Base-by-base conservation (phyloP, 768 basidiomycete genomes). In the Gloeophyllum trabeum region DNA sequence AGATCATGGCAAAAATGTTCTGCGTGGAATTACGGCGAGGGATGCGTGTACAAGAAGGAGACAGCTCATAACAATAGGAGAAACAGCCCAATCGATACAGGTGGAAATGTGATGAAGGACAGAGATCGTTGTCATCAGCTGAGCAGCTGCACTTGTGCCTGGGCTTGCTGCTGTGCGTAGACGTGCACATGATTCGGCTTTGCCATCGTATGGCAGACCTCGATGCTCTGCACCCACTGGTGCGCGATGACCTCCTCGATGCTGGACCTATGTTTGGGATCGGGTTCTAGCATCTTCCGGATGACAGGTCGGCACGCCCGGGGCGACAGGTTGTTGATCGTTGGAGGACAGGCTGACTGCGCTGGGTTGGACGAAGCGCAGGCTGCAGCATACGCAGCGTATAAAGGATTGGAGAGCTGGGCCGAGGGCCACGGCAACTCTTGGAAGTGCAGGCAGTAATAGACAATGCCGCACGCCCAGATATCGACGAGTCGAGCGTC, bases 341-440 rank as follows among this genome's bases (percentile, higher is more conserved):
- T 93, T 39, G 75, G 69, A 13, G 67, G 70, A 48, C 55, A 60
- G 28, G 66, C 55, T 2, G 71, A 69, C 45, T 67, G 65, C 6
- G 69, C 57, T 13, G 64, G 61, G 35, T 63, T 64, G 13, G 65
- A 44, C n/a, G 65, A 70, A 25, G 69, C 62, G 51, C 75, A 78
- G 3, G 77, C 75, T 10, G 70, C 53, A 0, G 65, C 73, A 57
- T 97, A 99, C 2, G 83, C 66, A 1, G 79, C 69, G 60, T 90
- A 99, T 6, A 94, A 73, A 6, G 71, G 60, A 57, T 99, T 94
- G 6, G 77, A 66, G 14, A 67, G 63, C 57, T 97, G 93, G 24
- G 94, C 94, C 2, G 84, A 88, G 45, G 93, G 85, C 94, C 96
- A 99, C 2, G 94, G 94, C 40, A 99, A 76, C 60, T 99, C 94